Percentiles rank a stretch among this genome's conserved stretches.
These are phyloP conservation scores for Coemansia sp. DNA, from an alignment of 192 early-diverging fungal genomes.

Conservation along the genomic window DNA sequence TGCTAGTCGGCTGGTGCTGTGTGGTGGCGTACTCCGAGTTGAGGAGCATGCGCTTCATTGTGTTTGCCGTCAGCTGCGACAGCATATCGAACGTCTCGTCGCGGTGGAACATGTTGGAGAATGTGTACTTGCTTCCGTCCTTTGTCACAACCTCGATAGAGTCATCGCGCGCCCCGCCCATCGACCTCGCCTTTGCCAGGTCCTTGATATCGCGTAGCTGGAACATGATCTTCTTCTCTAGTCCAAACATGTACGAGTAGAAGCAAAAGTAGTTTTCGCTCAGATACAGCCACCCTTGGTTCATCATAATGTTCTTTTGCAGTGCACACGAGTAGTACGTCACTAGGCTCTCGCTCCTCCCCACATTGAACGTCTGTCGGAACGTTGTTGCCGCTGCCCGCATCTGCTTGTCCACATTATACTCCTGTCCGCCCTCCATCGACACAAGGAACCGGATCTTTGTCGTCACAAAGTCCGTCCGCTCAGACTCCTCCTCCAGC, in stretches of 20 bases:
- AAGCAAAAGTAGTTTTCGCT: constrained; percentile 92
- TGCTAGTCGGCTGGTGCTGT: constrained; percentile 16
- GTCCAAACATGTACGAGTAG: constrained; percentile 90
- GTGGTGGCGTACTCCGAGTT: constrained; percentile 61
- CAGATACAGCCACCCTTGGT: constrained; percentile 98
- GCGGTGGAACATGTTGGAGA: constrained; percentile 94
- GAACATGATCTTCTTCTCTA: constrained; percentile 89
- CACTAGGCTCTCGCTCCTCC: constrained; percentile 81
- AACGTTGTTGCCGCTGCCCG: constrained; percentile 84
- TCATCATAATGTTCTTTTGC: constrained; percentile 70
- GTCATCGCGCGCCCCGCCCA: constrained; percentile 87
- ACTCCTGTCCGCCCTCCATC: constrained; percentile 67
- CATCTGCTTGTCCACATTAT: constrained; percentile 82
- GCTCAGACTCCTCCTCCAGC: constrained; percentile 76
- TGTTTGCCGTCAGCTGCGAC: constrained; percentile 82
- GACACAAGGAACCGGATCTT: constrained; percentile 90
- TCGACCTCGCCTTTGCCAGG: constrained; percentile 83
- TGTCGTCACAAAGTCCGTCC: constrained; percentile 83
- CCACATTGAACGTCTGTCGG: constrained; percentile 82
- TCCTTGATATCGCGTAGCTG: constrained; percentile 92
- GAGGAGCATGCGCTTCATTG: constrained; percentile 86
- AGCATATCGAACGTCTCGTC: constrained; percentile 96
- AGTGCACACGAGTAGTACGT: constrained; percentile 96
- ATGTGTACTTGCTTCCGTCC: constrained; percentile 77
- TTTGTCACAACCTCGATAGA: constrained; percentile 82